phyloP scores from a whole-genome alignment of 352 stramenopile genomes.

The Globisporangium barbulae region DNA sequence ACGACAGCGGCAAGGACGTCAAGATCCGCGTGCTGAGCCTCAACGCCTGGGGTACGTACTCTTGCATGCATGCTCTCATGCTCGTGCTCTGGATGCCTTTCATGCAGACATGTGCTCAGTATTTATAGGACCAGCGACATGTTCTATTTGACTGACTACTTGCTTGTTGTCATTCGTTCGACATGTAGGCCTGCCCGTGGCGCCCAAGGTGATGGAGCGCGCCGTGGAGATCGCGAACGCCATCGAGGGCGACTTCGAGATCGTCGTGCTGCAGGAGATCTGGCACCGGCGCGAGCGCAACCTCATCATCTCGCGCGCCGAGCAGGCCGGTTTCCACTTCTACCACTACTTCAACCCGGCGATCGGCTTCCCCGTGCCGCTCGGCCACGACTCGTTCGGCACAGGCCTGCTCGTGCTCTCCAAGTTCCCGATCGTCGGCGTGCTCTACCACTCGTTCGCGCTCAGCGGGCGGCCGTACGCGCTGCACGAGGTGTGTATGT shows the following conservation, averaged over 20 bases:
- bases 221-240: constrained; percentile 62
- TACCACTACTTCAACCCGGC: constrained; percentile 85
- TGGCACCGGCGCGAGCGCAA: constrained; percentile 80
- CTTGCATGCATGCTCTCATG: not conserved
- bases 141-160: not conserved
- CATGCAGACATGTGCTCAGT: not conserved
- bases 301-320: constrained; percentile 56
- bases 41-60: constrained; percentile 63
- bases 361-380: constrained; percentile 70
- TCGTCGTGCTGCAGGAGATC: constrained; percentile 84
- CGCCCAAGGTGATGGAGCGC: constrained; percentile 65
- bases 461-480: constrained; percentile 75
- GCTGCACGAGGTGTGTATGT: constrained; percentile 43
- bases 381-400: constrained; percentile 69
- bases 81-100: not conserved
- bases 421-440: constrained; percentile 56
- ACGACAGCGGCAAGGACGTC: constrained; percentile 16
- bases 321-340: constrained; percentile 60
- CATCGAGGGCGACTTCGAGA: constrained; percentile 57
- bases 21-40: constrained; percentile 65
- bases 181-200: constrained; percentile 50
- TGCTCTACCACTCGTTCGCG: constrained; percentile 73
- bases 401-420: constrained; percentile 76
- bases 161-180: not conserved
- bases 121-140: constrained; percentile 5